A percentile compares a stretch with the other conserved stretches of the same genome.
Conservation (phyloP, 768 basidiomycete species). For the Megacollybia marginata region DNA sequence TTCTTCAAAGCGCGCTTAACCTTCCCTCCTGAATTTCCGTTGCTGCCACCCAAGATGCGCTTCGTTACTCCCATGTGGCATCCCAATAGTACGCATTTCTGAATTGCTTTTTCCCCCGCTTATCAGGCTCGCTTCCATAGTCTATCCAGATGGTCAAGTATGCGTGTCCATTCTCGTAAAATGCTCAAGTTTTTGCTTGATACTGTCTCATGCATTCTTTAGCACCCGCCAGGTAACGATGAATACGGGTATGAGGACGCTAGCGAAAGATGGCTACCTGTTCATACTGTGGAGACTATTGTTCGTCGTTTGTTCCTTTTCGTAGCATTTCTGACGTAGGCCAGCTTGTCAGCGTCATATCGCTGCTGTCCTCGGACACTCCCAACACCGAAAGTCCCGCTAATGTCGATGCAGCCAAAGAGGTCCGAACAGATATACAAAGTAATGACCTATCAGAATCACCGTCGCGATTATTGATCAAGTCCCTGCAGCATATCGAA, state of each 20-base stretch:
- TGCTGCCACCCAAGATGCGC: constrained; percentile 91
- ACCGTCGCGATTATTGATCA: constrained; percentile 5
- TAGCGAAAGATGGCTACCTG: constrained; percentile 95
- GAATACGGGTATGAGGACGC: constrained; percentile 97
- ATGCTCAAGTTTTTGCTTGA: constrained; percentile 13
- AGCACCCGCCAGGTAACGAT: constrained; percentile 96
- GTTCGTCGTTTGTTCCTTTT: constrained; percentile 34
- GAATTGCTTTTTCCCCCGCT: neutral
- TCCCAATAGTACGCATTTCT: constrained; percentile 71
- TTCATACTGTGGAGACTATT: constrained; percentile 95
- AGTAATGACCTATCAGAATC: constrained; percentile 31
- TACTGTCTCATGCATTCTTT: neutral
- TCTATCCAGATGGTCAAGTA: constrained; percentile 88
- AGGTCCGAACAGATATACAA: constrained; percentile 58
- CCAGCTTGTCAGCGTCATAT: constrained; percentile 94
- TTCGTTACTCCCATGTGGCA: constrained; percentile 97
- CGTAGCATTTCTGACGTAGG: constrained; percentile 1
- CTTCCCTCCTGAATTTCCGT: constrained; percentile 87
- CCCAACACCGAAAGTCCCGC: constrained; percentile 93
- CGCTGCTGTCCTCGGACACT: constrained; percentile 84
- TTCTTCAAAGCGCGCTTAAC: constrained; percentile 88
- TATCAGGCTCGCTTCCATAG: constrained; percentile 31
- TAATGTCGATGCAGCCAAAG: constrained; percentile 93
- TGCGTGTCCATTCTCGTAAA: constrained; percentile 93
- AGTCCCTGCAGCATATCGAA: constrained; percentile 66